phyloP scores from a whole-genome alignment of 768 basidiomycete species.

The Calocybe indica region DNA sequence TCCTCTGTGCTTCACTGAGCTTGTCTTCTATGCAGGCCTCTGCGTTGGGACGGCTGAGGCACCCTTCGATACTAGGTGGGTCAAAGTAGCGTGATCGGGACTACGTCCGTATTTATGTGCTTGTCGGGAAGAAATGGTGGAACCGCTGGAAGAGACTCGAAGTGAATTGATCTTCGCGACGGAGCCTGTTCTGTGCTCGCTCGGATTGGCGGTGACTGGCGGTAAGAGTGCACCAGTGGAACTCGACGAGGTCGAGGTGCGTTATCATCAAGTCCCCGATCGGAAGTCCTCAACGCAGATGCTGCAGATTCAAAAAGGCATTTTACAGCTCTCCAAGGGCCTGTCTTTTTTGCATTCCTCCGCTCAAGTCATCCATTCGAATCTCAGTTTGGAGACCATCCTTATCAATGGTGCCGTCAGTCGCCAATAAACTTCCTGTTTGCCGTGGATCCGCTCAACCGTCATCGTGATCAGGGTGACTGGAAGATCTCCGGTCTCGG shows the following conservation, averaged over 20 bases:
- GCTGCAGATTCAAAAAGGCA: constrained; percentile 87
- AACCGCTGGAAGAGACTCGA: constrained; percentile 91
- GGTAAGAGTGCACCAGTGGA: constrained; percentile 62
- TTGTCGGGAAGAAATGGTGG: constrained; percentile 76
- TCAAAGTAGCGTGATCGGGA: constrained; percentile 5
- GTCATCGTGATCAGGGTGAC: constrained; percentile 61
- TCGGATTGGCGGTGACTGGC: constrained; percentile 71
- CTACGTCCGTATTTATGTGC: neutral
- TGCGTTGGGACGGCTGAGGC: constrained; percentile 77
- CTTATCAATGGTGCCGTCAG: constrained; percentile 85
- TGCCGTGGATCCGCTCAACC: neutral
- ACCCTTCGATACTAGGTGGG: constrained; percentile 88
- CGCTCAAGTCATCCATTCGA: constrained; percentile 88
- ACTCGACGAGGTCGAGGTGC: constrained; percentile 92
- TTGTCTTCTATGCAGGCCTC: constrained; percentile 49
- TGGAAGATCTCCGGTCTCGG: constrained; percentile 96
- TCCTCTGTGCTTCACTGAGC: constrained; percentile 7
- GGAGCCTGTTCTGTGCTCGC: constrained; percentile 79
- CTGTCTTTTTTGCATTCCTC: constrained; percentile 88
- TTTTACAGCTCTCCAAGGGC: constrained; percentile 88
- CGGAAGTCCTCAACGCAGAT: constrained; percentile 6
- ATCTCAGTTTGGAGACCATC: constrained; percentile 81
- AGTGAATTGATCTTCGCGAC: constrained; percentile 90
- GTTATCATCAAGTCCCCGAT: constrained; percentile 18
- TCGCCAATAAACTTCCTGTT: neutral